phyloP scores from a whole-genome alignment of 1,139 yeast genomes.

The Sugiyamaella grinbergsii region DNA sequence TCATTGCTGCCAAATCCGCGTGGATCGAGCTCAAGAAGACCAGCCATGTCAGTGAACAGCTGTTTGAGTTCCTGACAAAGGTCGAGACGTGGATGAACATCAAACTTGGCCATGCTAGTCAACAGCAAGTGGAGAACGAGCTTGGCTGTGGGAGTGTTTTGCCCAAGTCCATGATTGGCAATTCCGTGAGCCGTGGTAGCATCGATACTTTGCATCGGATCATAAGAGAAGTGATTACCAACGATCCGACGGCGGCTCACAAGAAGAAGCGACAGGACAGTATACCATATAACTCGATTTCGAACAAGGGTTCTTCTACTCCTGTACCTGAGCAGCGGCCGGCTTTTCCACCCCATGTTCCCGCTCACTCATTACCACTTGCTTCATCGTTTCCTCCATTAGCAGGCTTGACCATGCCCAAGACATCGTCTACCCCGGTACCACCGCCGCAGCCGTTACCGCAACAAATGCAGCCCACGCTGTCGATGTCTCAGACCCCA shows the following conservation, averaged over 20 bases:
- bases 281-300: neutral
- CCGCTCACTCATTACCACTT: constrained; percentile 5
- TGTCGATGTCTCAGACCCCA: neutral
- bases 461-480: neutral
- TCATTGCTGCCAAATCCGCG: constrained; percentile 20
- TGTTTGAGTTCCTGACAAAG: constrained; percentile 21
- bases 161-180: neutral
- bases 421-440: neutral
- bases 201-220: constrained; percentile 22
- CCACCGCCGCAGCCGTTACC: neutral
- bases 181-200: constrained; percentile 1
- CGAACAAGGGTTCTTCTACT: neutral
- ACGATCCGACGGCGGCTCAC: neutral
- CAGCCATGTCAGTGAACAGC: constrained; percentile 20
- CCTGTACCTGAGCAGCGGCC: constrained; percentile 2
- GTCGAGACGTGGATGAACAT: constrained; percentile 28
- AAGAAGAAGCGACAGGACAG: constrained; percentile 7
- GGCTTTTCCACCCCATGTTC: neutral
- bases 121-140: constrained; percentile 1
- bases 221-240: constrained; percentile 21
- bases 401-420: constrained; percentile 12
- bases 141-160: neutral
- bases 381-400: constrained; percentile 9
- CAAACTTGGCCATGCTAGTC: constrained; percentile 17
- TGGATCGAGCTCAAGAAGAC: constrained; percentile 24